Base-by-base conservation (phyloP, 2,329 filamentous ascomycete genomes). In the Trichoderma sp. region DNA sequence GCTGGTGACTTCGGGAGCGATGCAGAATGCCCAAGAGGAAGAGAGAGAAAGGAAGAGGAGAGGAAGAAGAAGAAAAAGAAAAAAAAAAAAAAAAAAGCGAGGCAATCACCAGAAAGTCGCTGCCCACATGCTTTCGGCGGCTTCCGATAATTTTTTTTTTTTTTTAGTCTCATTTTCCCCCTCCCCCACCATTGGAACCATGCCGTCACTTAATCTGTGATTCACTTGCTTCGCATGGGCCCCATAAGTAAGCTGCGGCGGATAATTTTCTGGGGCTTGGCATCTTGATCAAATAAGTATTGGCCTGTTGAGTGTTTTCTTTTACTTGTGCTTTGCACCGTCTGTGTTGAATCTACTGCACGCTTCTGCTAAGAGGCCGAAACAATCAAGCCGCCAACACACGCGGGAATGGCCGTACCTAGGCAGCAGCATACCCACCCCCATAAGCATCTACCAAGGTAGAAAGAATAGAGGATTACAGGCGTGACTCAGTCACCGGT, bases 1-100 rank as follows among this genome's bases (percentile, higher is more conserved):
- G 43, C 56, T 46, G 21, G 39, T 32, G 55, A 68, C 46, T 26
- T 43, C 52, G 58, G 67, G 63, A 71, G 70, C 58, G 39, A 63
- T 18, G 65, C 56, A 51, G 37, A 60, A 70, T 70, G 73, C 74
- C 73, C 74, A 72, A 71, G 71, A 70, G 70, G 63, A 51, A 66
- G 54, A 58, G 66, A 59, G 68, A 59, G 16, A 37, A 69, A 60
- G 68, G 54, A 58, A 52, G 60, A 54, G 34, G 39, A 66, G 65
- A 61, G 59, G 59, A 43, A 34, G 60, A 68, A 56, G 32, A 52
- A 43, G 55, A 55, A 52, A 34, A 56, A 37, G 49, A 24, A 21
- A 46, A 26, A 55, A 16, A 49, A 4, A 26, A 52, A n/a, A 16
- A 51, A 26, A 39, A 59, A 18, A 69, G 51, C 63, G 59, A 69